Evolutionary conservation across 805 yeast species (phyloP), one percentile per base, ranked within the genome.

Genomic region (Barnettozyma siamensis): DNA sequence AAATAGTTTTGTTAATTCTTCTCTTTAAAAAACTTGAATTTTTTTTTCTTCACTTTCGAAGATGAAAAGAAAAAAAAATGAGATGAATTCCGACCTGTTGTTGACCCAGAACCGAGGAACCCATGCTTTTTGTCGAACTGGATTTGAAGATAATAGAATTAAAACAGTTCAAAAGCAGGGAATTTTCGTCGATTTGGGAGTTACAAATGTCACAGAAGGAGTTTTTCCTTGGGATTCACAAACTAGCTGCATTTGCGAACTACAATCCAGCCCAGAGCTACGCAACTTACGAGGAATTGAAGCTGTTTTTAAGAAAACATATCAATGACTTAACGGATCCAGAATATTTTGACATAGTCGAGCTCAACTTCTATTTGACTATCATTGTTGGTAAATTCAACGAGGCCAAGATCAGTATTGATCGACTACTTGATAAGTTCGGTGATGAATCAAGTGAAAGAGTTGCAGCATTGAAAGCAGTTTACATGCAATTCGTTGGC

Each of bases 361-460:
- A 87, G 58, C 71, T 87, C 53, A 79, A 83, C 38, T 86, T 87
- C 59, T 77, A 76, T 53, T 66, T 88, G 15, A 65, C 80, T 5
- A 60, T 89, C 29, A 59, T 72, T 41, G 65, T 83, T n/a, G 68
- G 75, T 38, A 72, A 78, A 43, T 95, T 87, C 55, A 62, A 69
- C 3, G 88, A 80, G 47, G 96, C 96, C 10, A 76, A 81, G 50
- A 62, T 74, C 10, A 65, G 77, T 46, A 70, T 87, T 43, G 84
- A 82, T 43, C 65, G 78, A 35, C 57, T 89, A 13, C 58, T 73
- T 28, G 96, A 89, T 55, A 75, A 76, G 54, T 80, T 88, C 56
- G 78, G 73, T 11, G 79, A 77, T 28, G 59, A 60, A 16, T 62
- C 66, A 18, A 69, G 83, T 18, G 80, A 80, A 50, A 66, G 87